phyloP scores from a whole-genome alignment of 768 basidiomycete genomes.

The Mycena floridula region DNA sequence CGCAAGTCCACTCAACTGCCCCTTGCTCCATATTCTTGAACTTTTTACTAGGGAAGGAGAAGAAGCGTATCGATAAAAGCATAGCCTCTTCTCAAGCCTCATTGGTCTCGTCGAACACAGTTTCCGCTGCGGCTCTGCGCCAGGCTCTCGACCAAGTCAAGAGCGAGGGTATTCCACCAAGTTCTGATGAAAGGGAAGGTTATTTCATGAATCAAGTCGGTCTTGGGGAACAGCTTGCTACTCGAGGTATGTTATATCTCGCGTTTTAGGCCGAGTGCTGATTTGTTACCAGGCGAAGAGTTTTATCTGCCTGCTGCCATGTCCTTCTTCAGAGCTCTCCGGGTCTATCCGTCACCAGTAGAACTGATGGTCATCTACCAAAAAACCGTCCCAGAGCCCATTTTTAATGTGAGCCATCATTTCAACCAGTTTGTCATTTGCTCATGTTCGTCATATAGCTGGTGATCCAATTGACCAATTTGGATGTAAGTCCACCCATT shows the following conservation, averaged over 20 bases:
- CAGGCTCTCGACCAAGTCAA: slow-evolving; percentile 63
- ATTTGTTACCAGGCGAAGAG: slow-evolving; percentile 52
- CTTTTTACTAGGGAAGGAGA: slow-evolving; percentile 69
- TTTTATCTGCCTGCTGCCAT: slow-evolving; percentile 78
- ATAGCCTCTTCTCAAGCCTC: slow-evolving; percentile 45
- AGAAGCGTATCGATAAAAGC: slow-evolving; percentile 79
- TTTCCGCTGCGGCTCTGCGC: slow-evolving; percentile 49
- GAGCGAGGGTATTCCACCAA: slow-evolving; percentile 58
- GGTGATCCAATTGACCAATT: slow-evolving; percentile 77
- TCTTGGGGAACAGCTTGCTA: slow-evolving; percentile 78
- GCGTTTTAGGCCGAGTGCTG: neutral
- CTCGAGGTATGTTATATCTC: slow-evolving; percentile 60
- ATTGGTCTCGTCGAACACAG: slow-evolving; percentile 21
- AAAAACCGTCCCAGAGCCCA: slow-evolving; percentile 75
- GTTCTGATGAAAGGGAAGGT: slow-evolving; percentile 73
- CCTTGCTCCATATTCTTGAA: slow-evolving; percentile 8
- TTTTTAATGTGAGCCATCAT: slow-evolving; percentile 59
- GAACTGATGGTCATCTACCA: slow-evolving; percentile 95
- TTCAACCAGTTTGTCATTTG: neutral
- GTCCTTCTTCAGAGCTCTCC: slow-evolving; percentile 88
- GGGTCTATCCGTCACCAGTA: slow-evolving; percentile 90
- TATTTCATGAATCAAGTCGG: slow-evolving; percentile 92
- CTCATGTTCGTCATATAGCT: slow-evolving; percentile 38
- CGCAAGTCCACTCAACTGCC: slow-evolving; percentile 42
- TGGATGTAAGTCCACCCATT: slow-evolving; percentile 72